Percentiles rank a stretch among this genome's conserved stretches.
These are phyloP conservation scores for Asparagopsis taxiformis DNA, from an alignment of 31 red algal species.

Conservation along the genomic window DNA sequence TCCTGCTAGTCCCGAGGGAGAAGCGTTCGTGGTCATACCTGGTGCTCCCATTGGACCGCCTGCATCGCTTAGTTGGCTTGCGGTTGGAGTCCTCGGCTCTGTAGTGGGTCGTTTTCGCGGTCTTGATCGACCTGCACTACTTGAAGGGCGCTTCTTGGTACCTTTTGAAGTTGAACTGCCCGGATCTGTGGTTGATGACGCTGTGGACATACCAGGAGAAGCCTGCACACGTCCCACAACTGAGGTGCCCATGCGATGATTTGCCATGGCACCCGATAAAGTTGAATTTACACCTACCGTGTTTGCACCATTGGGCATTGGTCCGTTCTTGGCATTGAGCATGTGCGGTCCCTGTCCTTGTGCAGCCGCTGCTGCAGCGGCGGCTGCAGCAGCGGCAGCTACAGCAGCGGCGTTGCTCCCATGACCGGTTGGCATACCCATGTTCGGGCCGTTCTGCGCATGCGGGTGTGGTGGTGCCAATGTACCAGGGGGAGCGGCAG, in stretches of 20 bases:
- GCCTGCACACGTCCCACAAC: slow-evolving; percentile 6
- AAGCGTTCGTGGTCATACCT: not conserved
- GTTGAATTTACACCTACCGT: not conserved
- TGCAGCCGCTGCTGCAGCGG: not conserved
- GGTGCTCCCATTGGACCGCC: slow-evolving; percentile 5
- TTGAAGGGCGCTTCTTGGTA: slow-evolving; percentile 3
- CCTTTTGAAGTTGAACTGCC: slow-evolving; percentile 31
- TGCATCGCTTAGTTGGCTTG: slow-evolving; percentile 18
- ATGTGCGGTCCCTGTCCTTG: not conserved
- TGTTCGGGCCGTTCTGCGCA: not conserved
- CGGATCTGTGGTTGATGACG: slow-evolving; percentile 46
- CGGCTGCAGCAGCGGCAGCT: slow-evolving; percentile 15
- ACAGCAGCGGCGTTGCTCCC: slow-evolving; percentile 5
- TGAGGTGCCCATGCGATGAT: not conserved
- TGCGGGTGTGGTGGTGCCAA: slow-evolving; percentile 13
- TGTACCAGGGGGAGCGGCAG: not conserved
- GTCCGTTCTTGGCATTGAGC: not conserved
- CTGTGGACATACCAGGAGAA: slow-evolving; percentile 49
- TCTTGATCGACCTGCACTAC: not conserved
- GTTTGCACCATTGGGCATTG: not conserved
- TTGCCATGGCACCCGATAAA: not conserved
- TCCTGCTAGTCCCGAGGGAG: slow-evolving; percentile 9
- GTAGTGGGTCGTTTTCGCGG: slow-evolving; percentile 14
- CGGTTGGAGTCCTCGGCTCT: slow-evolving; percentile 12
- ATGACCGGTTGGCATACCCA: not conserved